Evolutionary conservation across 257 asterid genomes (phyloP).

Genomic region (Solanum pinnatisectum): DNA sequence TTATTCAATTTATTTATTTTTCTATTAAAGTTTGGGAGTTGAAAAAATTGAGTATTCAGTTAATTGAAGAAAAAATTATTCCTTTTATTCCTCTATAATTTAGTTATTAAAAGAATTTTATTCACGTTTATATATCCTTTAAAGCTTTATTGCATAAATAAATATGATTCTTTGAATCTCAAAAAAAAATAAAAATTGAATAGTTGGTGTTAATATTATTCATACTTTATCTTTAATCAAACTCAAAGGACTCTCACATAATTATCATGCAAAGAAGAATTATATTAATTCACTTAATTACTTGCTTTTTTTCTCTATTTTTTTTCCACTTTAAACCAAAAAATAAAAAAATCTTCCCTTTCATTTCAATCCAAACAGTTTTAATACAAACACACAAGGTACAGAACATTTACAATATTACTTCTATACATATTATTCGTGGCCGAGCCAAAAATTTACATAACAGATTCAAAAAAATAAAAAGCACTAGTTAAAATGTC

Average conservation of each 20-base stretch:
- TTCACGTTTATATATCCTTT: neutral
- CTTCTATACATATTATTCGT: neutral
- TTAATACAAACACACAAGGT: neutral
- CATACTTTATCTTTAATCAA: neutral
- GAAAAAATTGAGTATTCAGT: neutral
- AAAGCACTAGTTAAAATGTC: neutral
- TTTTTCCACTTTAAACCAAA: neutral
- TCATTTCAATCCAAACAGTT: neutral
- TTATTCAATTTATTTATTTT: too few species aligned
- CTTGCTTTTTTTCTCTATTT: neutral
- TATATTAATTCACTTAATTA: too few species aligned
- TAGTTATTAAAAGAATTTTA: neutral
- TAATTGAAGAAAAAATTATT: too few species aligned
- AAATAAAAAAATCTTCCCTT: neutral
- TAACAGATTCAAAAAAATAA: neutral
- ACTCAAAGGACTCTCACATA: neutral
- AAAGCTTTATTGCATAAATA: neutral
- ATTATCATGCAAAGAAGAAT: neutral
- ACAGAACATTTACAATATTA: neutral
- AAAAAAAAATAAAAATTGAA: neutral
- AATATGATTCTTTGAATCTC: neutral
- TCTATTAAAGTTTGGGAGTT: neutral
- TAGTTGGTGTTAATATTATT: neutral
- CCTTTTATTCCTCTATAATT: neutral
- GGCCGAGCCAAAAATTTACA: neutral